These are phyloP conservation scores for Cordyceps tenuipes DNA, from an alignment of 2,329 filamentous ascomycete species.

Conservation along the genomic window DNA sequence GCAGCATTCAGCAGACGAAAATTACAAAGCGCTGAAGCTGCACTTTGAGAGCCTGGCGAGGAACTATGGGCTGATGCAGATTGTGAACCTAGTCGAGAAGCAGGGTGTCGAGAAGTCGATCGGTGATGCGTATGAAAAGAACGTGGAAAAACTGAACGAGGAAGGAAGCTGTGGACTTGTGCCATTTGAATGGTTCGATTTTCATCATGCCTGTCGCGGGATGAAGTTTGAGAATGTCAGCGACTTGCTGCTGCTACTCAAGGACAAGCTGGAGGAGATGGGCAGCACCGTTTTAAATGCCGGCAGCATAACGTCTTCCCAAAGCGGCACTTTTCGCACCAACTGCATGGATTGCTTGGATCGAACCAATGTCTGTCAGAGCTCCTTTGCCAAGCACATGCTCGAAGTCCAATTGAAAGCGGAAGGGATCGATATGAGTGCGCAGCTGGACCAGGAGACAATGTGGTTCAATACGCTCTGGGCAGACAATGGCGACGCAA, in stretches of 20 bases:
- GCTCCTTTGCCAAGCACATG: slow-evolving; percentile 75
- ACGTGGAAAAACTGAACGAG: slow-evolving; percentile 58
- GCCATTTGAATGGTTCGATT: slow-evolving; percentile 92
- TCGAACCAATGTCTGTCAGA: slow-evolving; percentile 91
- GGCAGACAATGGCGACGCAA: slow-evolving; percentile 95
- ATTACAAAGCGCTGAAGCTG: slow-evolving; percentile 66
- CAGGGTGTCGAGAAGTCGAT: slow-evolving; percentile 73
- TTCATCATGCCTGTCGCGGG: slow-evolving; percentile 82
- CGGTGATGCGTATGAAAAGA: slow-evolving; percentile 67
- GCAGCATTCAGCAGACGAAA: slow-evolving; percentile 72
- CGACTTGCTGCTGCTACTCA: slow-evolving; percentile 63
- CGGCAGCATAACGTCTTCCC: slow-evolving; percentile 37
- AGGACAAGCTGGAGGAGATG: slow-evolving; percentile 56
- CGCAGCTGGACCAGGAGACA: slow-evolving; percentile 68
- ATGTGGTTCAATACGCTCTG: slow-evolving; percentile 94
- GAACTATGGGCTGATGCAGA: slow-evolving; percentile 69
- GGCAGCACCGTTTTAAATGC: slow-evolving; percentile 58
- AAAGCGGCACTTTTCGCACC: slow-evolving; percentile 75
- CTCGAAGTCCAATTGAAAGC: slow-evolving; percentile 70
- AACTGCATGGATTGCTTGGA: slow-evolving; percentile 99
- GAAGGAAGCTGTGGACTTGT: slow-evolving; percentile 38
- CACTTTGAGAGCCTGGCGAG: slow-evolving; percentile 66
- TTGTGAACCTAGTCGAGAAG: slow-evolving; percentile 82
- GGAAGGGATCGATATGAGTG: slow-evolving; percentile 67
- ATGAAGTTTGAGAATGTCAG: slow-evolving; percentile 98